These are phyloP conservation scores for Psidium friedrichsthalianum DNA, from an alignment of 345 rosid genomes.

Conservation along the genomic window DNA sequence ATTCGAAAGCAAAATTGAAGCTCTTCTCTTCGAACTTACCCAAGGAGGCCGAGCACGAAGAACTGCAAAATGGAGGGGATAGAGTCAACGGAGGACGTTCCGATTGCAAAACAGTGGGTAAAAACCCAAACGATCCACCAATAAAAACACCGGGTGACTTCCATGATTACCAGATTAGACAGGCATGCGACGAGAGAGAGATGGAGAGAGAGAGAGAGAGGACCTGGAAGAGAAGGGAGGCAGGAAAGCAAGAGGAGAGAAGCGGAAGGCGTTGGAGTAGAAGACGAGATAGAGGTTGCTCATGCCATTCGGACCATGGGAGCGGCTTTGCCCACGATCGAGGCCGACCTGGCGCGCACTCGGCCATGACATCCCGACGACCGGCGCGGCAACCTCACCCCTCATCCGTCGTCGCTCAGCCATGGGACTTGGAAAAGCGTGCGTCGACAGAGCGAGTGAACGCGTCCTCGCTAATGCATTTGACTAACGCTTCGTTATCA, in stretches of 20 bases:
- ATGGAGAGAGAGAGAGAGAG: neutral
- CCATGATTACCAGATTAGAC: neutral
- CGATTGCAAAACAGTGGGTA: slow-evolving; percentile 11
- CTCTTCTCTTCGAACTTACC: slow-evolving; percentile 10
- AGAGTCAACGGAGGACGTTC: slow-evolving; percentile 35
- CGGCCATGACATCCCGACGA: slow-evolving; percentile 40
- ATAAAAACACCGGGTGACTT: neutral
- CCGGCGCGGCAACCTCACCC: neutral
- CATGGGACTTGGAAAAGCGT: neutral
- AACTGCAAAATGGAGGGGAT: slow-evolving; percentile 24
- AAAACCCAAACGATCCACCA: neutral
- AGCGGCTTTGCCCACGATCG: slow-evolving; percentile 30
- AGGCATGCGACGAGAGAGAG: neutral
- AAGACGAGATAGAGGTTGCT: slow-evolving; percentile 31
- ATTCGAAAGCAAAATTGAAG: neutral
- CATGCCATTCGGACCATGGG: slow-evolving; percentile 57
- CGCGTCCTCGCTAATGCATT: neutral
- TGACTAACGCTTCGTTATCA: neutral
- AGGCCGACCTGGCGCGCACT: slow-evolving; percentile 58
- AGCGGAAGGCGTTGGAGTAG: slow-evolving; percentile 52
- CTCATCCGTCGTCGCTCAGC: neutral
- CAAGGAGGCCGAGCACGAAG: slow-evolving; percentile 44
- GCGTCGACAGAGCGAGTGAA: neutral
- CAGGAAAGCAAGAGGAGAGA: slow-evolving; percentile 41
- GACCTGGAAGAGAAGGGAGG: slow-evolving; percentile 41